Percentiles rank a stretch among this genome's conserved stretches.
Conservation (phyloP, 192 early-diverging fungal genomes). For the Oehlia diaphana region DNA sequence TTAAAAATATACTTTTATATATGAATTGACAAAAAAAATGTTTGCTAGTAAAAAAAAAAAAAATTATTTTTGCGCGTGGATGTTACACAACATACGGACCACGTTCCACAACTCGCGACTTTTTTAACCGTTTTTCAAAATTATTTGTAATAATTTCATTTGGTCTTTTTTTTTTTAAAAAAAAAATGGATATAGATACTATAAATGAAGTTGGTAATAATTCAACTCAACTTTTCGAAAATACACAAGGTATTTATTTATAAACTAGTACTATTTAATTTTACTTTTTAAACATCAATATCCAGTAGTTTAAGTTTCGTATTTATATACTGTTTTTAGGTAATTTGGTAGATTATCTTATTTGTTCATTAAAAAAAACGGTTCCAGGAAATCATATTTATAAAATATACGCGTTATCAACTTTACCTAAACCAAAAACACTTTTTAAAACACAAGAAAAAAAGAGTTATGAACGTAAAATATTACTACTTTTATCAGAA, state of each 20-base stretch:
- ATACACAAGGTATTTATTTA: neutral
- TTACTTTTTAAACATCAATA: neutral
- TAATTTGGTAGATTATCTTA: neutral
- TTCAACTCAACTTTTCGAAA: neutral
- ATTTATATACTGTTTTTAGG: too few species aligned
- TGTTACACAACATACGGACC: too few species aligned
- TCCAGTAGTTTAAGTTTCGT: too few species aligned
- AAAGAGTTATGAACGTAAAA: neutral
- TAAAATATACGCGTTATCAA: neutral
- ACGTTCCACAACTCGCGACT: too few species aligned
- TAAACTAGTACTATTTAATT: neutral
- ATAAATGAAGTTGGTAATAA: neutral
- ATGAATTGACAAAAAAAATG: neutral
- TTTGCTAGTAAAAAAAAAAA: too few species aligned
- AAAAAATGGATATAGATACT: neutral
- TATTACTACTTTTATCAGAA: conserved; percentile 5
- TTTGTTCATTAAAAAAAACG: neutral
- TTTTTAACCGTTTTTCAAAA: too few species aligned
- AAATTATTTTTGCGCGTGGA: neutral
- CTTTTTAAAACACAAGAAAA: neutral
- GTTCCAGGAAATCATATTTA: neutral
- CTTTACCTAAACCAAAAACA: neutral
- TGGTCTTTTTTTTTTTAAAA: too few species aligned
- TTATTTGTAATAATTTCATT: too few species aligned
- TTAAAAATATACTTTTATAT: neutral